phyloP scores from a whole-genome alignment of 2,329 filamentous ascomycete species.

The Keithomyces neogunnii region DNA sequence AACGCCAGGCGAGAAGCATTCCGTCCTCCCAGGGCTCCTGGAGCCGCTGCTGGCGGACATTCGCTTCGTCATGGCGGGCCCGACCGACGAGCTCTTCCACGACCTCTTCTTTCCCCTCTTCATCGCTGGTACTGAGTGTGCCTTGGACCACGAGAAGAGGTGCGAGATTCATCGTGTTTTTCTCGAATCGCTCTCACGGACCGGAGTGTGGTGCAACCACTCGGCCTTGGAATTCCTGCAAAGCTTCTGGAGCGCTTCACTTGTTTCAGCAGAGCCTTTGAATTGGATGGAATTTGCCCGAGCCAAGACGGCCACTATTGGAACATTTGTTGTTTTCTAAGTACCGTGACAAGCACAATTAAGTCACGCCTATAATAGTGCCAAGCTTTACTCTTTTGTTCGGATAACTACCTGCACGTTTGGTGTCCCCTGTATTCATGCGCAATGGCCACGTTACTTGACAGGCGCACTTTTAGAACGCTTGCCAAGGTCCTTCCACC shows the following conservation, averaged over 20 bases:
- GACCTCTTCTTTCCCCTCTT: conserved; percentile 9
- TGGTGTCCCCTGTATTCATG: neutral
- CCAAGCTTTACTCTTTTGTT: neutral
- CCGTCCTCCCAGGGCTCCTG: neutral
- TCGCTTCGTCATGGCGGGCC: conserved; percentile 2
- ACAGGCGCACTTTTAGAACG: no score
- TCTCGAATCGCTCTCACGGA: conserved; percentile 1
- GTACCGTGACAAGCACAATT: neutral
- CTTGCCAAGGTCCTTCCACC: conserved; percentile 34
- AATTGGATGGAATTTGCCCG: conserved; percentile 7
- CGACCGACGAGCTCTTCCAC: conserved; percentile 5
- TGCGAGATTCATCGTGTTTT: conserved; percentile 3
- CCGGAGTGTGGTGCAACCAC: conserved; percentile 9
- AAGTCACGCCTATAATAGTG: no score
- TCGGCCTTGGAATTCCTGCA: conserved; percentile 6
- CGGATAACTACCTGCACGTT: neutral
- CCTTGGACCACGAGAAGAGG: neutral
- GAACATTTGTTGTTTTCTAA: conserved; percentile 6
- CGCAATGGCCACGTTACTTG: no score
- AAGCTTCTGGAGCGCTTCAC: conserved; percentile 1
- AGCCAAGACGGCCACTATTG: conserved; percentile 1
- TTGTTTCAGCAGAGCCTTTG: neutral
- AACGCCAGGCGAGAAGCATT: neutral
- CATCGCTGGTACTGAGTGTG: conserved; percentile 7
- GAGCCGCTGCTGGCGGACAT: conserved; percentile 3